Evolutionary conservation across 2,329 filamentous ascomycete genomes (phyloP).

Genomic region (Colletotrichum siamense): DNA sequence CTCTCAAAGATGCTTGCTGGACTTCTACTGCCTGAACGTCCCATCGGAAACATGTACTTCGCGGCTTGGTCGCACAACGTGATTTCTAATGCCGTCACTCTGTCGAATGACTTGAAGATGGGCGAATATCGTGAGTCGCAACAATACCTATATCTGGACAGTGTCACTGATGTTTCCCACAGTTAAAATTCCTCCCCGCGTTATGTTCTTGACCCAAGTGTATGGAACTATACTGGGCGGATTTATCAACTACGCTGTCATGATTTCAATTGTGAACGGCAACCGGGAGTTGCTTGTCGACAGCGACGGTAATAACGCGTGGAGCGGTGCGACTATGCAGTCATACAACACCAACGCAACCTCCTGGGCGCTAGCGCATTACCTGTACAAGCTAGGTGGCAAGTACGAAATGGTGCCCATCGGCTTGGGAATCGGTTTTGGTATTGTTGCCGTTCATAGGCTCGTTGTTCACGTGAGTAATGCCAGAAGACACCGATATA

Average conservation of each 20-base stretch:
- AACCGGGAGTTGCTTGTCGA: slow-evolving; percentile 53
- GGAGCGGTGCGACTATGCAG: slow-evolving; percentile 59
- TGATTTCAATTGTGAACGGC: slow-evolving; percentile 56
- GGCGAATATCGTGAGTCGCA: slow-evolving; percentile 59
- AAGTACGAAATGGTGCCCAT: slow-evolving; percentile 54
- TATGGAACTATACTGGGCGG: slow-evolving; percentile 61
- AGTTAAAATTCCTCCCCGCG: slow-evolving; percentile 60
- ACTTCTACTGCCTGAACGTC: slow-evolving; percentile 53
- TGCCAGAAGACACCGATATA: background rate
- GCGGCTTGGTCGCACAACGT: slow-evolving; percentile 64
- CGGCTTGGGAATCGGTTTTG: slow-evolving; percentile 54
- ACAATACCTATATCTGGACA: no score
- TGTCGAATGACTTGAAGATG: slow-evolving; percentile 61
- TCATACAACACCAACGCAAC: slow-evolving; percentile 52
- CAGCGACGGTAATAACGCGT: slow-evolving; percentile 52
- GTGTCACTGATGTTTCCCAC: slow-evolving; percentile 24
- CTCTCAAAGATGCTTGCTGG: slow-evolving; percentile 63
- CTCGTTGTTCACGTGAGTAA: slow-evolving; percentile 43
- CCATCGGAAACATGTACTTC: slow-evolving; percentile 64
- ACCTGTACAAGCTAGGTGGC: slow-evolving; percentile 53
- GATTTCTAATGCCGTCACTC: slow-evolving; percentile 53
- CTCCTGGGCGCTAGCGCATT: slow-evolving; percentile 56
- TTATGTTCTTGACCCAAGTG: slow-evolving; percentile 62
- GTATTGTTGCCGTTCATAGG: slow-evolving; percentile 48
- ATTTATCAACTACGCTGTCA: slow-evolving; percentile 60